Conservation (phyloP, 2,329 filamentous ascomycete species). For the Anisogramma anomala region DNA sequence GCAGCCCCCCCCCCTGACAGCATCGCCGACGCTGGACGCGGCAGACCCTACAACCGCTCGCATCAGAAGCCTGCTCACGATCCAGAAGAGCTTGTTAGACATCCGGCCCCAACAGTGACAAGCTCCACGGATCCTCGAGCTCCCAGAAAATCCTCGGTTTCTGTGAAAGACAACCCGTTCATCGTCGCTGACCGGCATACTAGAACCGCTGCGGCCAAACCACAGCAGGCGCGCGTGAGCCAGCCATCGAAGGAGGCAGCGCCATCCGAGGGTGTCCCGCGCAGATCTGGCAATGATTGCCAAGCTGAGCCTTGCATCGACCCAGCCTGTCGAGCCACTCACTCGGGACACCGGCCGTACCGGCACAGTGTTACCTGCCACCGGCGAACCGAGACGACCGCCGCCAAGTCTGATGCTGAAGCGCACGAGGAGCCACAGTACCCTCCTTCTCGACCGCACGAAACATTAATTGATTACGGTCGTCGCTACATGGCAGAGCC, state of each 20-base stretch:
- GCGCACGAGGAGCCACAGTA: constrained; percentile 9
- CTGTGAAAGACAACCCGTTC: constrained; percentile 17
- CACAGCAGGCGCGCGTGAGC: neutral
- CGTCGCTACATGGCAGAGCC: neutral
- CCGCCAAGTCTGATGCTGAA: constrained; percentile 3
- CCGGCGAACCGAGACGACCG: neutral
- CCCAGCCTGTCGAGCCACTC: constrained; percentile 15
- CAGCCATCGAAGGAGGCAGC: neutral
- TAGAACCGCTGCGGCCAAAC: neutral
- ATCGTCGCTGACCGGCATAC: constrained; percentile 17
- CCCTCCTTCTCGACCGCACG: neutral
- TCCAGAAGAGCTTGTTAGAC: neutral
- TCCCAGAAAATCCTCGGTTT: neutral
- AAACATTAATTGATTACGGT: neutral
- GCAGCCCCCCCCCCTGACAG: neutral
- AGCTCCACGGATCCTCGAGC: neutral
- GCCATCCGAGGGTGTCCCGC: constrained; percentile 10
- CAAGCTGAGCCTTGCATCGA: constrained; percentile 12
- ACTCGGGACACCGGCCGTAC: constrained; percentile 16
- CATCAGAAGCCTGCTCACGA: neutral
- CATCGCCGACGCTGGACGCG: neutral
- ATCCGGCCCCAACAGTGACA: neutral
- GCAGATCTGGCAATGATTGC: constrained; percentile 9
- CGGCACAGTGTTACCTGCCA: constrained; percentile 17
- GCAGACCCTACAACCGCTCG: neutral